Base-by-base conservation (phyloP, 805 yeast genomes). In the Kurtzmaniella fragi region DNA sequence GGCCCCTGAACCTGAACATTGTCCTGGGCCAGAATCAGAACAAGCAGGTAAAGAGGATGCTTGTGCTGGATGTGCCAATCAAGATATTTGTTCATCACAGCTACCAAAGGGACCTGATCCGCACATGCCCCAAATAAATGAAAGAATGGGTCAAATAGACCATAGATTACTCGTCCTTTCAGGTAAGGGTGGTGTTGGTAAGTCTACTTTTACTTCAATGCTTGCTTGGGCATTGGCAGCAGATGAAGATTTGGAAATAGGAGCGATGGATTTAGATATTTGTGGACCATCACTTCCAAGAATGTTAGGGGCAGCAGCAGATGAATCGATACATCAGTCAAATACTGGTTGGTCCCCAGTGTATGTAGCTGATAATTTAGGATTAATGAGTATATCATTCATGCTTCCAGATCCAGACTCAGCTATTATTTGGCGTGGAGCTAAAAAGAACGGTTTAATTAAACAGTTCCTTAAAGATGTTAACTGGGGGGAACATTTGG, bases 11-110 rank as follows among this genome's bases (percentile, higher is more conserved):
- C 98, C 99, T 1, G 97, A 89, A 56, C 98, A 93, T 61, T 93
- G 99, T 66, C 99, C 99, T 0, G 99, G 99, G 1, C 95, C 98
- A 1, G 96, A 91, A 56, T 83, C 95, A 2, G 97, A 89, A 49
- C 62, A 66, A 38, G 99, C 99, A 2, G 99, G 99, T 6, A 79
- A 84, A 51, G 90, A 87, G 2, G 96, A 87, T 54, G 95, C 98
- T 10, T 93, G 99, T 57, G 74, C 67, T 7, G 96, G 97, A 9
- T 93, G 99, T 66, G 95, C 97, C 12, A 93, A 93, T 62, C 89
- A 93, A 61, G 79, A 73, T 33, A 84, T 91, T 4, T 93, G 99
- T 64, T 83, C 88, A 37, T 77, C 95, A 2, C 73, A 70, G 23
- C 69, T 89, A 10, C 93, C 93, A 7, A 84, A 84, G 55, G 97